A percentile compares a stretch with the other conserved stretches of the same genome.
phyloP scores from a whole-genome alignment of 306 rosid species.

The Cucurbita maxima region DNA sequence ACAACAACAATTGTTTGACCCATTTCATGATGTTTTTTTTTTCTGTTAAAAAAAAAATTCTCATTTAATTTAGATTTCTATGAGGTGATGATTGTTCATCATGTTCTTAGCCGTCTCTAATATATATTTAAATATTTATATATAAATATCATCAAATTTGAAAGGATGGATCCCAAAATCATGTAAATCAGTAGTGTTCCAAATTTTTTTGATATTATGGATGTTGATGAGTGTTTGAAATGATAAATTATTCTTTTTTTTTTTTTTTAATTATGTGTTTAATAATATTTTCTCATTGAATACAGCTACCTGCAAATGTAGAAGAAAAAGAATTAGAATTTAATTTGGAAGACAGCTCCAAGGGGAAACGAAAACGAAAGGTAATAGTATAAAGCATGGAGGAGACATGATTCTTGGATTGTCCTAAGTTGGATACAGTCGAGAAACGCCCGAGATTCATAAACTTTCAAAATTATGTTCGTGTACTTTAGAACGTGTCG shows the following conservation, averaged over 20 bases:
- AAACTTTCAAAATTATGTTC: no score
- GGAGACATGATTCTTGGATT: background rate
- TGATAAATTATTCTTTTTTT: background rate
- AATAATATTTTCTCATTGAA: background rate
- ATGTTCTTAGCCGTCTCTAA: slow-evolving; percentile 5
- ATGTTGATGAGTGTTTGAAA: background rate
- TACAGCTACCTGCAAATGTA: background rate
- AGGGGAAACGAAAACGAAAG: background rate
- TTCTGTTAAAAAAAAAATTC: background rate
- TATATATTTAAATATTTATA: background rate
- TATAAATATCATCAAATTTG: background rate
- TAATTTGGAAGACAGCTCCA: slow-evolving; percentile 1
- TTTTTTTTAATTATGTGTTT: background rate
- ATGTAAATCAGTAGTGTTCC: background rate
- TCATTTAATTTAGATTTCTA: background rate
- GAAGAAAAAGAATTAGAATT: background rate
- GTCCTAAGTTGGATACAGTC: background rate
- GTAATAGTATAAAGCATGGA: background rate
- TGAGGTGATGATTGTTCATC: slow-evolving; percentile 1
- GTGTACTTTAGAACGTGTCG: no score
- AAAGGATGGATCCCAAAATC: slow-evolving; percentile 4
- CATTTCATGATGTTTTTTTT: slow-evolving; percentile 1
- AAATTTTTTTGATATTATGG: background rate
- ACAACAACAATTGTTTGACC: background rate
- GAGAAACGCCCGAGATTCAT: no score